Conservation (phyloP, 768 basidiomycete species). For the Strobilomyces dryophilus region DNA sequence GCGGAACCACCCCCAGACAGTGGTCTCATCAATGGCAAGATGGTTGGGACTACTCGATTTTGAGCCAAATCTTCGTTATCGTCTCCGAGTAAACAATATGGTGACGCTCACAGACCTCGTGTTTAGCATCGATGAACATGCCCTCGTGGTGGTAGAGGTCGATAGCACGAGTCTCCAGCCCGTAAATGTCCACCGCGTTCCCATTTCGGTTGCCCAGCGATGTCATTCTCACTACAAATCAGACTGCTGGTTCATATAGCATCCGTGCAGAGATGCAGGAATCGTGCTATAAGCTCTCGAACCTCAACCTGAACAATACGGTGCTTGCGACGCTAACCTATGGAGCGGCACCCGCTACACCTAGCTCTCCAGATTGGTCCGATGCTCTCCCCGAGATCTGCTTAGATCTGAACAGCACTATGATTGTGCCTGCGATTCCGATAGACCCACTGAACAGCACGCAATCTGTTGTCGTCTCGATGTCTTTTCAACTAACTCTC, state of each 20-base stretch:
- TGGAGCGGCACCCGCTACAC: slow-evolving; percentile 22
- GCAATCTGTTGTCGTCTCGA: slow-evolving; percentile 10
- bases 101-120: slow-evolving; percentile 44
- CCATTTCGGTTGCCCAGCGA: slow-evolving; percentile 45
- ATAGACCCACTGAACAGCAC: slow-evolving; percentile 29
- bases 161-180: slow-evolving; percentile 44
- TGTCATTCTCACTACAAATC: slow-evolving; percentile 42
- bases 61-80: slow-evolving; percentile 36
- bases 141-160: slow-evolving; percentile 44
- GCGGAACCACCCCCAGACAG: slow-evolving; percentile 38
- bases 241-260: slow-evolving; percentile 32
- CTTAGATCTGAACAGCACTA: slow-evolving; percentile 26
- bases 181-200: slow-evolving; percentile 35
- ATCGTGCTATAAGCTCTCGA: slow-evolving; percentile 28
- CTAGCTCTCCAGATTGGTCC: slow-evolving; percentile 26
- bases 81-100: slow-evolving; percentile 45
- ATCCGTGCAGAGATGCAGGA: slow-evolving; percentile 37
- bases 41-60: slow-evolving; percentile 28
- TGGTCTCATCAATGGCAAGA: slow-evolving; percentile 34
- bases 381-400: slow-evolving; percentile 22
- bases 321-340: slow-evolving; percentile 28
- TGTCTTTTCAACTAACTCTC: slow-evolving; percentile 25
- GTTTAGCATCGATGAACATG: slow-evolving; percentile 45
- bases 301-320: slow-evolving; percentile 26
- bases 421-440: slow-evolving; percentile 25